Evolutionary conservation across 1,139 yeast species (phyloP).

Genomic region (Sugiyamaella novakii): DNA sequence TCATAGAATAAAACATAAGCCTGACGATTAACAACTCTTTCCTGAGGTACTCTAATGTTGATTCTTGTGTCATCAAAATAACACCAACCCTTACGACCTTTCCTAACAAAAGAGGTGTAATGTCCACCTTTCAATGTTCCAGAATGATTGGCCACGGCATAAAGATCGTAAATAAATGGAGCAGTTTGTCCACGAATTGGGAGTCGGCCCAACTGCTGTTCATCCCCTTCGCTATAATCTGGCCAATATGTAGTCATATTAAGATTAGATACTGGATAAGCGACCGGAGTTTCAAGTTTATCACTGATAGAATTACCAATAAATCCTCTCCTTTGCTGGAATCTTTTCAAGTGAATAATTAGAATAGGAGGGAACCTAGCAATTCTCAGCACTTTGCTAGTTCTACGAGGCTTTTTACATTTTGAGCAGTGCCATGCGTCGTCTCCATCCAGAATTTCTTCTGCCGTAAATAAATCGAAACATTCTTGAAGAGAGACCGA

Average conservation of each 20-base stretch:
- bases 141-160: constrained; percentile 86
- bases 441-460: constrained; percentile 72
- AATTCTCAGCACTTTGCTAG: constrained; percentile 67
- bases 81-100: constrained; percentile 67
- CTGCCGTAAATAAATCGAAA: constrained; percentile 65
- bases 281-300: constrained; percentile 64
- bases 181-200: constrained; percentile 76
- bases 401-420: constrained; percentile 67
- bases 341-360: constrained; percentile 78
- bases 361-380: constrained; percentile 73
- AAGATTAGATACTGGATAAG: constrained; percentile 59
- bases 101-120: constrained; percentile 81
- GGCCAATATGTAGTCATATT: constrained; percentile 87
- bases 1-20: constrained; percentile 74
- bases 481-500: constrained; percentile 60
- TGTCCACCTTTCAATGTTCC: constrained; percentile 89
- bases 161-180: constrained; percentile 76
- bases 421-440: constrained; percentile 90
- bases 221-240: constrained; percentile 37
- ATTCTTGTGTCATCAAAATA: constrained; percentile 74
- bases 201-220: constrained; percentile 49
- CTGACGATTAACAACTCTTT: constrained; percentile 55
- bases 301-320: constrained; percentile 36
- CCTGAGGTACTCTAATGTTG: constrained; percentile 45
- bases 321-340: constrained; percentile 46